phyloP scores from a whole-genome alignment of 345 rosid genomes.

The Sonneratia caseolaris region DNA sequence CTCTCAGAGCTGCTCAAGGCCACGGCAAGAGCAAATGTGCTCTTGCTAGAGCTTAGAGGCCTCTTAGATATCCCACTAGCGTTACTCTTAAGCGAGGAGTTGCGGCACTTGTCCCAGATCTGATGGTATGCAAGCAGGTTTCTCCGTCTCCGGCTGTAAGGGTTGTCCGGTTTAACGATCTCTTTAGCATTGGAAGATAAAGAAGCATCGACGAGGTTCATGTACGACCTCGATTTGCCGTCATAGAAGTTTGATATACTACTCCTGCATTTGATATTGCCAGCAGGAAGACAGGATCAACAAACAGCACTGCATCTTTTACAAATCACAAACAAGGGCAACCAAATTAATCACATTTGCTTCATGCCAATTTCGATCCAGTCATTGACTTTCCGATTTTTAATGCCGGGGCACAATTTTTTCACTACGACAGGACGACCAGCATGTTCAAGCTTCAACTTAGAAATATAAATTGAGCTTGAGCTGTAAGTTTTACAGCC shows the following conservation, averaged over 20 bases:
- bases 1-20: conserved; percentile 59
- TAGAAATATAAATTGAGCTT: too few relatives aligned
- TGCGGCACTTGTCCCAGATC: conserved; percentile 49
- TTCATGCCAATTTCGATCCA: too few relatives aligned
- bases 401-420: too few relatives aligned
- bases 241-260: conserved; percentile 71
- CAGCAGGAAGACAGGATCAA: not conserved
- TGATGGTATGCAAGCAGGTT: conserved; percentile 52
- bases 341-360: too few relatives aligned
- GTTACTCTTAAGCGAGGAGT: conserved; percentile 12
- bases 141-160: conserved; percentile 38
- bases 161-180: conserved; percentile 67
- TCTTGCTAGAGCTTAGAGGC: conserved; percentile 42
- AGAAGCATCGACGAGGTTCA: conserved; percentile 43
- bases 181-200: conserved; percentile 45
- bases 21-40: conserved; percentile 62
- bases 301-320: too few relatives aligned
- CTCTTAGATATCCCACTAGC: conserved; percentile 43
- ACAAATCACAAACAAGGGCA: too few relatives aligned
- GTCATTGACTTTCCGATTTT: too few relatives aligned
- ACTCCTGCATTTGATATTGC: conserved; percentile 32
- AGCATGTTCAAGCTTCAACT: not conserved
- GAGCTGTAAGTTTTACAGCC: not conserved
- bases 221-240: conserved; percentile 80
- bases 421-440: not conserved